Base-by-base conservation (phyloP, 306 rosid genomes). In the Gillenia trifoliata region DNA sequence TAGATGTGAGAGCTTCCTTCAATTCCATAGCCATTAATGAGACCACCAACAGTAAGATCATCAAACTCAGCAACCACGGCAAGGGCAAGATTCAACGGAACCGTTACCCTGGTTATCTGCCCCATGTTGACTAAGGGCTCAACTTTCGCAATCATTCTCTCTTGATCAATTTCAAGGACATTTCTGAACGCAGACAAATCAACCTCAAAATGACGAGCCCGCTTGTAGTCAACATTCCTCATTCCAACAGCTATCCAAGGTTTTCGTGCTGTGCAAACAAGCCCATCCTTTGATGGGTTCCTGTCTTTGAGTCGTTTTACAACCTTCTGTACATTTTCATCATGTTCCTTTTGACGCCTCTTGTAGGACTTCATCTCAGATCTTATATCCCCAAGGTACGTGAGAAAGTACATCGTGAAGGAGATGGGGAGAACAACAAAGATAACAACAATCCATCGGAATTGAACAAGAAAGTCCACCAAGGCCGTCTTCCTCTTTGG, bases 71-170 rank as follows among this genome's bases (percentile, higher is more conserved):
- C 98, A 67, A 94, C 97, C 5, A 94, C 98, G 15, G 98, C 98
- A 66, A 91, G 96, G 26, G 98, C 13, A 65, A 94, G 89, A 80
- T 94, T 91, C 96, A 90, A 78, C 0, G 98, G 97, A 63, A 90
- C 93, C 15, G 98, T 89, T 31, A 77, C 94, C 88, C 98, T 87
- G 5, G 84, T 40, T 47, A 94, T 94, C 79, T 94, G 98, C 34
- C 98, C 98, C 98, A 94, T 94, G 89, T 91, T 94, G 70, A 94
- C 98, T 43, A 89, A 83, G 69, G 98, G 98, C 89, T 94, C 98
- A 56, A 90, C 96, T 73, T 85, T 91, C 1, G 98, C 98, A 74
- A 88, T 47, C 98, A 91, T 94, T 73, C 91, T 75, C 38, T 90
- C 87, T 43, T 55, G 47, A 87, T 94, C 89, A 29, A 94, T 85